Evolutionary conservation across 2,329 filamentous ascomycete genomes (phyloP), one percentile per base, ranked within the genome.

Genomic region (Colletotrichum sp.): DNA sequence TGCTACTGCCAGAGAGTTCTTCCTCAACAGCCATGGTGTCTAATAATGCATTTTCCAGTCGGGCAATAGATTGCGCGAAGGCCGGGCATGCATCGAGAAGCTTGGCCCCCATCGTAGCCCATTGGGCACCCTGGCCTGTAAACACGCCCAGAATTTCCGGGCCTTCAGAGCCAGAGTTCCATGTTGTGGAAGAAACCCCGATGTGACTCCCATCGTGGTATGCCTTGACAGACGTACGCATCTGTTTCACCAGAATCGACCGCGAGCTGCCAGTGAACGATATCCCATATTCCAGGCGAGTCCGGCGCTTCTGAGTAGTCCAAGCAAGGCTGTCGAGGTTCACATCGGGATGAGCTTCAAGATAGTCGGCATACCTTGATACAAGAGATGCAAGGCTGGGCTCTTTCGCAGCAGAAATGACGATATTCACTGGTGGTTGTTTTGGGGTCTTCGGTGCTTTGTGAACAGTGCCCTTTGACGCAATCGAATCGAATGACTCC

Each of bases 41-140:
- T 4, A 16, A n/a, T 10, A 80, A 55, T 16, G 68, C 52, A 15
- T 60, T 34, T 15, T 78, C 79, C 2, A 79, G 76, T 28, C 68
- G 57, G 2, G 65, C 36, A 8, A 80, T 77, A 30, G 32, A 60
- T 4, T 48, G 59, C 6, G 59, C 24, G 44, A 78, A 78, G 4
- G 24, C 6, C 1, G 60, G 60, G 67, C 44, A 69, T 2, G 8
- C 30, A 7, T 75, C 55, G n/a, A 80, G 39, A 12, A 80, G 66
- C 22, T 78, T 76, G 12, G 32, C 68, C 7, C 66, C 80, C 80
- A 80, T 80, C 13, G 63, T 57, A 1, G 77, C 60, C 74, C 79
- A 81, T 59, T 81, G 80, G 3, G 80, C 80, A n/a, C 80, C 80
- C 44, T 81, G 80, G 6, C 80, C 80, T 6, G 79, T 80, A 64